phyloP scores from a whole-genome alignment of 192 early-diverging fungal species.

The Geranomyces michiganensis region DNA sequence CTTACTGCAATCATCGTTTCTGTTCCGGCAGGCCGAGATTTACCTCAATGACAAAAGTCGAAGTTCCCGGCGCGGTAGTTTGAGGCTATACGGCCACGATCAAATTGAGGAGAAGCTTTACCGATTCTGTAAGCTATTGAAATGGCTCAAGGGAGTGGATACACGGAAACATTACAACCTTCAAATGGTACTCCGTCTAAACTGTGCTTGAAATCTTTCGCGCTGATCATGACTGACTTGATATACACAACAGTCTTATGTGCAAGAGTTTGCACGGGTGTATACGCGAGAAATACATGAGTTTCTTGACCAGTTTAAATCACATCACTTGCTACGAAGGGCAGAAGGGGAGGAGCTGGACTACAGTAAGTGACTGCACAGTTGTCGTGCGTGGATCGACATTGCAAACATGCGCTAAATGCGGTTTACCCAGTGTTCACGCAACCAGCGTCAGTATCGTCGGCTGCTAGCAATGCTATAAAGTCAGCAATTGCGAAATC shows the following conservation, averaged over 20 bases:
- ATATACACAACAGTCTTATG: conserved; percentile 44
- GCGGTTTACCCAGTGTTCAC: background rate
- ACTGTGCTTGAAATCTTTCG: too few species aligned
- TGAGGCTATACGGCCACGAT: conserved; percentile 49
- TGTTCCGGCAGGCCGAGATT: conserved; percentile 36
- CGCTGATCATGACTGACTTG: too few species aligned
- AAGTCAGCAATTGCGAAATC: conserved; percentile 42
- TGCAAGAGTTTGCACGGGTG: conserved; percentile 40
- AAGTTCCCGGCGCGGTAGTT: conserved; percentile 27
- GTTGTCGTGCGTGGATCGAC: too few species aligned
- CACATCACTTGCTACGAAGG: conserved; percentile 38
- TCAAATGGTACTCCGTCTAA: conserved; percentile 44
- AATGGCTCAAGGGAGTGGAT: conserved; percentile 59
- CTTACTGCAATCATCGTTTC: background rate
- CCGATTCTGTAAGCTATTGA: conserved; percentile 48
- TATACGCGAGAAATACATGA: conserved; percentile 50
- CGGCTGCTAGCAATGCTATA: conserved; percentile 49
- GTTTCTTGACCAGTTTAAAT: conserved; percentile 46
- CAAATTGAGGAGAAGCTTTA: conserved; percentile 49
- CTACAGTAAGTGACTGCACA: conserved; percentile 28
- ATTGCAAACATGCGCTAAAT: background rate
- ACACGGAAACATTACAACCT: conserved; percentile 57
- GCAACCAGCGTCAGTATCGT: conserved; percentile 37
- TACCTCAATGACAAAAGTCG: conserved; percentile 44
- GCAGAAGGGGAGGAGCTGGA: conserved; percentile 37